Conservation (phyloP, 2,329 filamentous ascomycete species). For the Venturia asperata region DNA sequence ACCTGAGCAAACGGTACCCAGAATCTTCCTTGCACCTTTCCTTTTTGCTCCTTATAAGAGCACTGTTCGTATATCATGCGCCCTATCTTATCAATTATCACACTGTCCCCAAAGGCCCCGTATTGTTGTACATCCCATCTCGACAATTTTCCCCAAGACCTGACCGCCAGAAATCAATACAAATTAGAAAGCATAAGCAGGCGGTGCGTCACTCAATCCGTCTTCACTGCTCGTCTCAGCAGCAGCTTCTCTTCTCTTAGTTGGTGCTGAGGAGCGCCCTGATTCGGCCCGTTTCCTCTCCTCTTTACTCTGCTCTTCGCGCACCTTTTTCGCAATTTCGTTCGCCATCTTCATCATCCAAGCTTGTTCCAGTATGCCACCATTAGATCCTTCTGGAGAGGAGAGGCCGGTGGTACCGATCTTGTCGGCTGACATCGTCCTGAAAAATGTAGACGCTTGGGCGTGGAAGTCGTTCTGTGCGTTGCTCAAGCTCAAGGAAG, state of each 20-base stretch:
- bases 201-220: conserved; percentile 9
- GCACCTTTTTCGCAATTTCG: conserved; percentile 80
- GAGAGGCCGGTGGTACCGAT: neutral
- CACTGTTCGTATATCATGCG: neutral
- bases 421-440: conserved; percentile 28
- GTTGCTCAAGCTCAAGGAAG: neutral
- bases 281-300: neutral
- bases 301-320: conserved; percentile 65
- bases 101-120: neutral
- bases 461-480: conserved; percentile 19
- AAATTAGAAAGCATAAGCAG: conserved; percentile 18
- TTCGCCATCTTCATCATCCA: conserved; percentile 92
- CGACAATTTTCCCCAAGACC: neutral
- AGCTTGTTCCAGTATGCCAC: conserved; percentile 65
- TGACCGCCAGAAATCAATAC: neutral
- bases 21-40: neutral
- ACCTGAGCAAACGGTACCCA: neutral
- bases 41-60: neutral
- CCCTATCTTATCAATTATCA: neutral
- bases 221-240: conserved; percentile 13
- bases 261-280: neutral
- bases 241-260: conserved; percentile 2
- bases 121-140: neutral
- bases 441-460: conserved; percentile 17
- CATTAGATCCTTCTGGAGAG: conserved; percentile 24